A percentile compares a stretch with the other conserved stretches of the same genome.
These are phyloP conservation scores for Metroxylon sagu DNA, from an alignment of 176 grass and related monocot species.

Conservation along the genomic window DNA sequence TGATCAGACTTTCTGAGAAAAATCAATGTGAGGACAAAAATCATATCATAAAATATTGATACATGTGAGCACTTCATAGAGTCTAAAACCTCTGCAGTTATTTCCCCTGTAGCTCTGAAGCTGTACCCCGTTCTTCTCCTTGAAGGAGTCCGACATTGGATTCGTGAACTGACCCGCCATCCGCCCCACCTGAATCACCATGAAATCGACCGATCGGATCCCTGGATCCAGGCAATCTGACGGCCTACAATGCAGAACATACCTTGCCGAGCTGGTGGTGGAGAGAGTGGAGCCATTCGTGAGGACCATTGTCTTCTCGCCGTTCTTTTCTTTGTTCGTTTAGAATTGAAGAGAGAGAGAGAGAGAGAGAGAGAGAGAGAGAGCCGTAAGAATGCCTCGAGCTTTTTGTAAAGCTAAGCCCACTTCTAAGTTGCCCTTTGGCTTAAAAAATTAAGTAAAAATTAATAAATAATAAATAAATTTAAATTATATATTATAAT, in stretches of 20 bases:
- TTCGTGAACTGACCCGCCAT: constrained; percentile 98
- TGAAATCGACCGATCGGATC: not conserved
- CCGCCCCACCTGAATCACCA: constrained; percentile 47
- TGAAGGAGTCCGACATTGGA: constrained; percentile 60
- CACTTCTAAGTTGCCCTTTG: too few relatives aligned
- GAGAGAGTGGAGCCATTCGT: constrained; percentile 21
- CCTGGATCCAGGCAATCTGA: not conserved
- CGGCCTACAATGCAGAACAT: constrained; percentile 12
- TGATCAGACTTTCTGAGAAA: too few relatives aligned
- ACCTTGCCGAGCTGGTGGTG: constrained; percentile 62
- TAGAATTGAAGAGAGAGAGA: not conserved
- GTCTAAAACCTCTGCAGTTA: constrained; percentile 81
- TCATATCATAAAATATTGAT: too few relatives aligned
- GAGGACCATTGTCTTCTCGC: constrained; percentile 31
- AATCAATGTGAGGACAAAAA: too few relatives aligned
- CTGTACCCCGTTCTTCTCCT: constrained; percentile 66
- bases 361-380: too few relatives aligned
- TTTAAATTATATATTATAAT: too few relatives aligned
- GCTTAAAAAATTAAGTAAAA: too few relatives aligned
- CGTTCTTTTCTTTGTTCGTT: not conserved
- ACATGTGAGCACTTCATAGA: too few relatives aligned
- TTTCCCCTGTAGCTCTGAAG: constrained; percentile 95
- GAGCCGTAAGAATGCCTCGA: too few relatives aligned
- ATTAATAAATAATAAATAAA: too few relatives aligned
- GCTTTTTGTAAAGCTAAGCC: too few relatives aligned